phyloP scores from a whole-genome alignment of 2,329 filamentous ascomycete species.

The Pseudocercospora vitis region DNA sequence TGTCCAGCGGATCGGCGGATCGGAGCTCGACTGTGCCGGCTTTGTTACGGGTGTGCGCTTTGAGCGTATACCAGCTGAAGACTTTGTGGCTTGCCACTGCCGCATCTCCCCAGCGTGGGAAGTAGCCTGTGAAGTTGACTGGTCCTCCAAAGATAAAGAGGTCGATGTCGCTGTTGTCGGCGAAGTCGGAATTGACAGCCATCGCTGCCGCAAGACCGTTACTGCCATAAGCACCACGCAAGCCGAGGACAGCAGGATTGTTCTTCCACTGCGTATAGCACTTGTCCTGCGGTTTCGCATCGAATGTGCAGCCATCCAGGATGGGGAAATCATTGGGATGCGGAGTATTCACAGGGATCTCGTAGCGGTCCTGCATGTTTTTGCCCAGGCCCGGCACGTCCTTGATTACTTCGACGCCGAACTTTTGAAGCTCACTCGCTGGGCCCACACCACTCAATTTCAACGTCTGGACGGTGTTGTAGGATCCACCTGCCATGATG shows the following conservation, averaged over 20 bases:
- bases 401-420: slow-evolving; percentile 54
- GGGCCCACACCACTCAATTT: slow-evolving; percentile 64
- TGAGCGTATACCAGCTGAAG: slow-evolving; percentile 56
- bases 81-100: slow-evolving; percentile 47
- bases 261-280: slow-evolving; percentile 47
- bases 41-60: slow-evolving; percentile 64
- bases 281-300: slow-evolving; percentile 36
- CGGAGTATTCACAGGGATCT: slow-evolving; percentile 52
- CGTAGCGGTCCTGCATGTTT: slow-evolving; percentile 63
- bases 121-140: slow-evolving; percentile 56
- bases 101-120: slow-evolving; percentile 53
- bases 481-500: slow-evolving; percentile 52
- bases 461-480: slow-evolving; percentile 64
- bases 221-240: slow-evolving; percentile 47
- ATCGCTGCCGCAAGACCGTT: slow-evolving; percentile 58
- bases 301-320: slow-evolving; percentile 44
- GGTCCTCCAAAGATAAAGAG: slow-evolving; percentile 58
- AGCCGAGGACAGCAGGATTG: slow-evolving; percentile 38
- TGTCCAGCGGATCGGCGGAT: slow-evolving; percentile 62
- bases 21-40: slow-evolving; percentile 61
- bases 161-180: slow-evolving; percentile 50
- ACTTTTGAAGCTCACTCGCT: slow-evolving; percentile 50
- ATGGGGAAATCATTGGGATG: slow-evolving; percentile 40
- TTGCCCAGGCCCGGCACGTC: slow-evolving; percentile 63
- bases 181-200: slow-evolving; percentile 40